Percentiles rank a stretch among this genome's conserved stretches.
phyloP scores from a whole-genome alignment of 495 filamentous ascomycete species.

The Amniculicola lignicola region DNA sequence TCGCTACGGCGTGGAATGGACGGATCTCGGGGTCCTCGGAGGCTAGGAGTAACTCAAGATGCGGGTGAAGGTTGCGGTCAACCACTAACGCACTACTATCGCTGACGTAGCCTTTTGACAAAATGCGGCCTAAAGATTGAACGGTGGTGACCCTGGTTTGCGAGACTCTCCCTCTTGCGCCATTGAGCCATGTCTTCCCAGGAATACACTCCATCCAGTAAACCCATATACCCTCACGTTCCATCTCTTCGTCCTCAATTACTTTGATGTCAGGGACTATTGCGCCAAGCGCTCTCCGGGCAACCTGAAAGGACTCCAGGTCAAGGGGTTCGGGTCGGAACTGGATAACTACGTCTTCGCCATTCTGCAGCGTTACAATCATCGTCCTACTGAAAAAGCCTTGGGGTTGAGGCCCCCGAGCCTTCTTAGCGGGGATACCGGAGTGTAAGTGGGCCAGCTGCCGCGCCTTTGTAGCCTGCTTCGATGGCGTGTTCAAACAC shows the following conservation, averaged over 20 bases:
- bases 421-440: slow-evolving; percentile 33
- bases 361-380: slow-evolving; percentile 35
- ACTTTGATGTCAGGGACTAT: slow-evolving; percentile 35
- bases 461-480: slow-evolving; percentile 41
- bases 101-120: slow-evolving; percentile 13
- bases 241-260: slow-evolving; percentile 34
- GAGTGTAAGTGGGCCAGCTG: slow-evolving; percentile 37
- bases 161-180: slow-evolving; percentile 27
- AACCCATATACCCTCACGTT: slow-evolving; percentile 33
- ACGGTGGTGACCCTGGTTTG: slow-evolving; percentile 24
- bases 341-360: slow-evolving; percentile 37
- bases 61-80: slow-evolving; percentile 33
- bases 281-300: slow-evolving; percentile 32
- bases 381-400: slow-evolving; percentile 40
- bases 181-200: slow-evolving; percentile 35
- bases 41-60: slow-evolving; percentile 36
- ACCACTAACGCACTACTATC: slow-evolving; percentile 33
- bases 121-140: slow-evolving; percentile 7
- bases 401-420: slow-evolving; percentile 38
- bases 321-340: slow-evolving; percentile 38
- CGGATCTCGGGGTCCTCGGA: slow-evolving; percentile 33
- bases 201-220: slow-evolving; percentile 36
- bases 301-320: slow-evolving; percentile 34
- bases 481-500: slow-evolving; percentile 37
- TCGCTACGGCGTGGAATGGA: slow-evolving; percentile 28